Percentiles rank a stretch among this genome's conserved stretches.
Conservation (phyloP, 768 basidiomycete genomes). For the Agaricus sinodeliciosus region DNA sequence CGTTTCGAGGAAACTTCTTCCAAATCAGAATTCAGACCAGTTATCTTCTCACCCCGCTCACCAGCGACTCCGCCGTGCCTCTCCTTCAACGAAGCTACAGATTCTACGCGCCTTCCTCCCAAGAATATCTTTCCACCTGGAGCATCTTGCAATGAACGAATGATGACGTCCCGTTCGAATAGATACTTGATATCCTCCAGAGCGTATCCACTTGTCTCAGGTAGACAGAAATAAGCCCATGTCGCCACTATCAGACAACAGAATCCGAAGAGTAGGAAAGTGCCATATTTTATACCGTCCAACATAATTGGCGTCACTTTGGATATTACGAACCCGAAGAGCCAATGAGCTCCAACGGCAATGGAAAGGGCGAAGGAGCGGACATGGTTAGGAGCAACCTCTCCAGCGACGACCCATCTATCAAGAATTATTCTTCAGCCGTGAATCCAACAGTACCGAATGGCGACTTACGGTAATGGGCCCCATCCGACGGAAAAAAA, state of each 20-base stretch:
- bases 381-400: constrained; percentile 38
- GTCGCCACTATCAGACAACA: constrained; percentile 33
- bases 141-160: constrained; percentile 32
- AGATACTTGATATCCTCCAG: constrained; percentile 41
- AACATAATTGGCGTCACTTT: constrained; percentile 33
- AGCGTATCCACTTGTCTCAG: constrained; percentile 39
- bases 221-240: constrained; percentile 39
- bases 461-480: constrained; percentile 25
- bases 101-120: constrained; percentile 18
- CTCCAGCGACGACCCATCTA: constrained; percentile 32
- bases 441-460: not conserved
- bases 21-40: no score
- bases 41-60: not conserved
- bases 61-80: not conserved
- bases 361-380: constrained; percentile 30
- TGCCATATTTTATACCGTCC: constrained; percentile 27
- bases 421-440: not conserved
- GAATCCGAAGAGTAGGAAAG: constrained; percentile 37
- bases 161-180: constrained; percentile 31
- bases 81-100: constrained; percentile 19
- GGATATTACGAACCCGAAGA: constrained; percentile 40
- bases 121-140: constrained; percentile 32
- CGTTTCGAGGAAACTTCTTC: no score
- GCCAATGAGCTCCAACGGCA: constrained; percentile 37
- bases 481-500: constrained; percentile 39